Percentiles rank a stretch among this genome's conserved stretches.
Evolutionary conservation across 306 rosid species (phyloP).

Genomic region (Dalbergia cochinchinensis): DNA sequence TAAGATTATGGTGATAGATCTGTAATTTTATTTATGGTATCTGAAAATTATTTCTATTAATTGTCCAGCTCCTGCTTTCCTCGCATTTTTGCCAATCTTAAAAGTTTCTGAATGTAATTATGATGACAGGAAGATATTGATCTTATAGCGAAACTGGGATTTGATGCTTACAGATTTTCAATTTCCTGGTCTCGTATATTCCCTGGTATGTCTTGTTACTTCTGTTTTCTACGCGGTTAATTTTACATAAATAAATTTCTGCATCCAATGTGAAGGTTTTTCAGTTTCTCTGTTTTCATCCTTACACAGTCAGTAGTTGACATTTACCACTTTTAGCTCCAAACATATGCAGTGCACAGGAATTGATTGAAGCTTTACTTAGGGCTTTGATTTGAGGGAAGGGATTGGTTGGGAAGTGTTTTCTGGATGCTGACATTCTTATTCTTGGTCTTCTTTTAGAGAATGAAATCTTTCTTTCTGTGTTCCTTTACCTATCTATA

Average conservation of each 20-base stretch:
- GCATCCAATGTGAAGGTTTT: conserved; percentile 20
- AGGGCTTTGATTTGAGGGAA: neutral
- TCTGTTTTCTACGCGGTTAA: conserved; percentile 1
- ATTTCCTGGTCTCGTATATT: conserved; percentile 95
- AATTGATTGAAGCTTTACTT: neutral
- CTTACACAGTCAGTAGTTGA: neutral
- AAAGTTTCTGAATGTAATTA: conserved; percentile 38
- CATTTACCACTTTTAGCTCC: neutral
- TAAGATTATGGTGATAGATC: conserved; percentile 17
- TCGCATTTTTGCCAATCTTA: conserved; percentile 1
- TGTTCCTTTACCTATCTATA: neutral
- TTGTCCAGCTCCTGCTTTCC: neutral
- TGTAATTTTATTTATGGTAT: conserved; percentile 17
- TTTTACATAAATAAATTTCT: conserved; percentile 17
- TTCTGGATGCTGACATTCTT: neutral
- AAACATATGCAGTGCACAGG: neutral
- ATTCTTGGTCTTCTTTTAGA: neutral
- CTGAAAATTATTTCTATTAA: conserved; percentile 26
- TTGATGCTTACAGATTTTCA: conserved; percentile 87
- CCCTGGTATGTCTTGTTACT: conserved; percentile 69
- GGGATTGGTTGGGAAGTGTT: conserved; percentile 1
- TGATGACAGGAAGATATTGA: conserved; percentile 86
- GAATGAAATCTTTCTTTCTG: neutral
- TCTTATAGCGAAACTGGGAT: conserved; percentile 88
- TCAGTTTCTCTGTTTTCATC: conserved; percentile 31